Base-by-base conservation (phyloP, 139 green algal genomes). In the Tetradesmus lagerheimii region DNA sequence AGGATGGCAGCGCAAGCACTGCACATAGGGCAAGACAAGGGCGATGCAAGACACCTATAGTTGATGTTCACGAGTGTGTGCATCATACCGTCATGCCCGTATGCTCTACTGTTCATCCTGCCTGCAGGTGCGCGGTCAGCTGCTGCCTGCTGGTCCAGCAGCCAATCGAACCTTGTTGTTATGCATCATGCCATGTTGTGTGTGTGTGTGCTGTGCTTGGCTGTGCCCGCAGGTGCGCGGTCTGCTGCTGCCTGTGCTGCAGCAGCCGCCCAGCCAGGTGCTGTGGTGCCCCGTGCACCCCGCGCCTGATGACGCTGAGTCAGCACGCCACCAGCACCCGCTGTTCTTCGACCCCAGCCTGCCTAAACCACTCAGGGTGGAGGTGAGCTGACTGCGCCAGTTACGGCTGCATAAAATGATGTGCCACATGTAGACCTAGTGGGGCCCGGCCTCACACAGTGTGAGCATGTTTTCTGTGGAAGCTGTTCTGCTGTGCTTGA, bases 211-310 rank as follows among this genome's bases (percentile, higher is more conserved):
- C n/a, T n/a, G n/a, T n/a, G n/a, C n/a, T n/a, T n/a, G n/a, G n/a
- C n/a, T n/a, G n/a, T 88, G 41, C 71, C 37, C 27, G 29, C 43
- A 84, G 81, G 85, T 53, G 8, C 43, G 89, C n/a, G 31, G 88
- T 50, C 15, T 27, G 23, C 67, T 94, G 34, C 39, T 74, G 43
- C 75, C 86, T 20, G 80, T 86, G n/a, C 82, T 92, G 76, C 47
- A 85, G 41, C 18, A 89, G 50, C 92, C 92, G 9, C 71, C 25
- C 1, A n/a, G 77, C 41, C 9, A 83, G 18, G 87, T 95, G 37
- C 45, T 90, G 39, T 94, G 93, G 93, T 93, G 90, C 67, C 90
- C 92, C 5, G 29, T 94, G 11, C 85, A 94, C 35, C 92, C 96
- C 0, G 38, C 89, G 20, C 77, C 92, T 39, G 92, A 90, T 43